These are phyloP conservation scores for Apiotrichum brassicae DNA, from an alignment of 1,284 basidiomycete species.

Conservation along the genomic window DNA sequence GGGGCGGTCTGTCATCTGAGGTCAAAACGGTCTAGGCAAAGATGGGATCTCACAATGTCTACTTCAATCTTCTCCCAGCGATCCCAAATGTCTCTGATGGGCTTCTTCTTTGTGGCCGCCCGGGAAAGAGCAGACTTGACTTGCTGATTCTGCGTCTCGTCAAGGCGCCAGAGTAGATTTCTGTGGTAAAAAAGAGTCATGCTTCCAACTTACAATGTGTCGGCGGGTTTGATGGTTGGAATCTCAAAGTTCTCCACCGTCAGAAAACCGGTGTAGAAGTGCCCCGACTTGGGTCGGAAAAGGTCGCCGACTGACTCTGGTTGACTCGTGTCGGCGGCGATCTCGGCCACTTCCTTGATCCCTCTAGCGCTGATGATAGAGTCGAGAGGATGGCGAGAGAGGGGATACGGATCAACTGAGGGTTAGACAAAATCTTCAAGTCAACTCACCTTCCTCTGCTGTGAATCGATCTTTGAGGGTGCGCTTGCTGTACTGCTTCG, in stretches of 20 bases:
- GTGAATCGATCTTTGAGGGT: not conserved
- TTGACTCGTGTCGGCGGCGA: not conserved
- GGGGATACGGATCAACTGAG: not conserved
- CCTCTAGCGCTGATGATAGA: not conserved
- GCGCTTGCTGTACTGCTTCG: not conserved
- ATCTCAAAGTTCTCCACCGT: not conserved
- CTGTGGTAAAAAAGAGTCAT: not conserved
- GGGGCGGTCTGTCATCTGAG: not conserved
- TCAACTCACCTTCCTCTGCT: not conserved
- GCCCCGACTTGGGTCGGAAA: slow-evolving; percentile 3
- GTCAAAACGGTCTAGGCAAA: not conserved
- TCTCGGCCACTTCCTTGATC: not conserved
- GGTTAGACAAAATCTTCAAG: not conserved
- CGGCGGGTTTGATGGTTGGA: not conserved
- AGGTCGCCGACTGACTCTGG: not conserved
- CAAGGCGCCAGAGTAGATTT: not conserved
- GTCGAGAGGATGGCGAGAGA: not conserved
- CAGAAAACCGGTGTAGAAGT: not conserved
- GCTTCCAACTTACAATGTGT: not conserved
- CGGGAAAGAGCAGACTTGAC: not conserved
- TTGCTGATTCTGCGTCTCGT: not conserved
- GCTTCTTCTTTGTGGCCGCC: not conserved
- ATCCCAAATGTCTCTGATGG: not conserved
- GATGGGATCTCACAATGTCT: not conserved
- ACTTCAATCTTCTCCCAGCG: not conserved